phyloP scores from a whole-genome alignment of 257 asterid genomes.

The Lantana camara region DNA sequence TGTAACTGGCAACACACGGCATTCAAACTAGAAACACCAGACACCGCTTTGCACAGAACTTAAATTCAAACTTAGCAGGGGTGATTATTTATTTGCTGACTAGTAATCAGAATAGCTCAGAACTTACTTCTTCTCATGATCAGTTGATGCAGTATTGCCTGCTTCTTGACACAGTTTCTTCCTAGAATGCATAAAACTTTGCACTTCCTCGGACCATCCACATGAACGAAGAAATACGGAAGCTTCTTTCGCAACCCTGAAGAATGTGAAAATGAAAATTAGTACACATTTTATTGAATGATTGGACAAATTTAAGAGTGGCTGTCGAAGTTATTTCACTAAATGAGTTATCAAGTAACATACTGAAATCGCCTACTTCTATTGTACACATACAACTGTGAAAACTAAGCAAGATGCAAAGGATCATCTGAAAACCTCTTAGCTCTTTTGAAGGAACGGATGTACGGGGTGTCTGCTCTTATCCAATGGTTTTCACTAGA shows the following conservation, averaged over 20 bases:
- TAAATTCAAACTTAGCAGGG: constrained; percentile 17
- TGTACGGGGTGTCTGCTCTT: not conserved
- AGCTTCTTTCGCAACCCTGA: constrained; percentile 85
- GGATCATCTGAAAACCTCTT: not conserved
- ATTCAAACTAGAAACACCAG: constrained; percentile 5
- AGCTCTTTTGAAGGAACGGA: not conserved
- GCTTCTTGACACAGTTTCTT: constrained; percentile 60
- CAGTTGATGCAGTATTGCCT: constrained; percentile 35
- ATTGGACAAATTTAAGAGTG: constrained; percentile 1
- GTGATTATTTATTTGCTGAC: constrained; percentile 1
- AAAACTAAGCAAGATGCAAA: constrained; percentile 14
- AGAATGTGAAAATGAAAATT: constrained; percentile 24
- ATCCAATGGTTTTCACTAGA: constrained; percentile 1
- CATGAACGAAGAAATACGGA: constrained; percentile 59
- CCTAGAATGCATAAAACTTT: constrained; percentile 60
- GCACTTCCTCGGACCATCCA: constrained; percentile 87
- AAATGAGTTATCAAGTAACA: constrained; percentile 20
- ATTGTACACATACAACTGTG: not conserved
- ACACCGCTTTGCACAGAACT: constrained; percentile 23
- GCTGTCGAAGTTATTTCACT: not conserved
- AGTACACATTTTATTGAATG: constrained; percentile 19
- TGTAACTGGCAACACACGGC: not conserved
- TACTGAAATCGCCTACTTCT: not conserved
- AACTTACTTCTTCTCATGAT: constrained; percentile 67
- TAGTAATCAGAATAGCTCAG: constrained; percentile 12